Base-by-base conservation (phyloP, 1,284 basidiomycete genomes). In the Ceratobasidium papillatum region DNA sequence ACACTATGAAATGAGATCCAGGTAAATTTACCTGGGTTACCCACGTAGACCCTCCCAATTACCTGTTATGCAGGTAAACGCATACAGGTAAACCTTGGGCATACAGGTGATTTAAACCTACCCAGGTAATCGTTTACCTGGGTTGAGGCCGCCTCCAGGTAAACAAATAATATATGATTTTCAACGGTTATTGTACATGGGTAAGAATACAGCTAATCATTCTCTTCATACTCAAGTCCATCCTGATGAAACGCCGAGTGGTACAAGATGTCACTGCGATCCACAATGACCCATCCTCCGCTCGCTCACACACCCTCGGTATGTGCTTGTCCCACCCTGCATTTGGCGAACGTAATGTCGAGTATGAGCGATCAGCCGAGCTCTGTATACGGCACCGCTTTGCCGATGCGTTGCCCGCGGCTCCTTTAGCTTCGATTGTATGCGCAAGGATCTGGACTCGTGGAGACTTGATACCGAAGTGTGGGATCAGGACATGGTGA, bases 231-330 rank as follows among this genome's bases (percentile, higher is more conserved):
- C 36, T n/a, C 59, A 3, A 36, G 59, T 22, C 38, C 59, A 3
- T n/a, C 17, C 36, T 19, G 59, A 38, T 43, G 59, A 41, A 62
- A 62, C 9, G 17, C 36, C 17, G 36, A 36, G 3, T 62, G 30
- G 22, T 32, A 62, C 5, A 62, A 9, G 3, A 19, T 30, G 19
- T 22, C 9, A 8, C 17, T n/a, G 30, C 59, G 59, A 38, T 62
- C 59, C 11, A 62, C 38, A 38, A 62, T 62, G 8, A 25, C 17
- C 59, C 59, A 62, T n/a, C 38, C 59, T 14, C 36, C 59, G 32
- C 9, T 38, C 11, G 34, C 34, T n/a, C 38, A 36, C 30, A 41
- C 59, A n/a, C 59, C 59, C n/a, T 9, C 3, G 9, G n/a, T 41
- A 4, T 49, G 19, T 9, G 38, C 32, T n/a, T n/a, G 59, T 9